Conservation (phyloP, 352 stramenopile species). For the Pythium utonaiense region DNA sequence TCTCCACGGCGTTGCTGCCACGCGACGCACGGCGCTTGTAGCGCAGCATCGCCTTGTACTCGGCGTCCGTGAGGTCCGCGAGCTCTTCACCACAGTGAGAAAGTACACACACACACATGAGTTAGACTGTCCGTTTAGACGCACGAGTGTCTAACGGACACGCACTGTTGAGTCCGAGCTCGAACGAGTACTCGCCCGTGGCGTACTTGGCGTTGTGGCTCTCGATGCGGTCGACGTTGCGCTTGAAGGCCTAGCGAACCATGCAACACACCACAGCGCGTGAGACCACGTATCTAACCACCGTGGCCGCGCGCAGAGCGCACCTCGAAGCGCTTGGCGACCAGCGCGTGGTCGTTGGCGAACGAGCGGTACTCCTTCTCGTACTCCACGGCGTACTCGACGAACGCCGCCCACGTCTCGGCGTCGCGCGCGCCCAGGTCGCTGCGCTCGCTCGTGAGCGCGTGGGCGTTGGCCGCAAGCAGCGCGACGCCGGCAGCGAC, state of each 20-base stretch:
- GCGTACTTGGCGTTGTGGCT: conserved; percentile 47
- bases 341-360: conserved; percentile 34
- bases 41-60: conserved; percentile 38
- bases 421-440: conserved; percentile 1
- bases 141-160: no score
- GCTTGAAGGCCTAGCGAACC: conserved; percentile 44
- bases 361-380: conserved; percentile 43
- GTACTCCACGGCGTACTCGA: conserved; percentile 55
- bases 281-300: no score
- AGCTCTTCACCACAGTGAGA: conserved; percentile 19
- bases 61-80: conserved; percentile 36
- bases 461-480: background rate
- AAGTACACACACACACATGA: conserved; percentile 1
- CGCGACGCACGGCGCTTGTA: conserved; percentile 28
- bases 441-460: conserved; percentile 11
- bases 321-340: conserved; percentile 37
- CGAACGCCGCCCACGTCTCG: conserved; percentile 37
- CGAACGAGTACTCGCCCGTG: conserved; percentile 43
- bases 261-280: no score
- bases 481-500: conserved; percentile 2
- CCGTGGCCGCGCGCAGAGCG: no score
- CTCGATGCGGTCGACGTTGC: conserved; percentile 46
- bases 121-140: no score
- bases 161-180: conserved; percentile 41
- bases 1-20: conserved; percentile 4